Base-by-base conservation (phyloP, 257 asterid species). In the Gynochthodes officinalis region DNA sequence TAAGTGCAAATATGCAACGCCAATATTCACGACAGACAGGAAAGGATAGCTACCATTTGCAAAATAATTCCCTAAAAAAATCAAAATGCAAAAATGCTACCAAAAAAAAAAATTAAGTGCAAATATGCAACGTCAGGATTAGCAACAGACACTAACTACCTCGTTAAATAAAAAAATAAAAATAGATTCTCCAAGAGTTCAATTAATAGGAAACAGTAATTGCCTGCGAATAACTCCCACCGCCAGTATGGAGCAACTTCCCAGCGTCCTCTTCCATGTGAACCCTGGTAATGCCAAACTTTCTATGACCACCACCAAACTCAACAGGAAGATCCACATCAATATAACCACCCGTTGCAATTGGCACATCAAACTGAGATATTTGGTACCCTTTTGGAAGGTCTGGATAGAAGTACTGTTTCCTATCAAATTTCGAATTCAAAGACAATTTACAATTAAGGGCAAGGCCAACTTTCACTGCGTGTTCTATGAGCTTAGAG, bases 241-340 rank as follows among this genome's bases (percentile, higher is more conserved):
- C 83, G 55, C 86, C 96, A 0, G 97, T 88, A 78, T 94, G 98
- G 79, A 94, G 89, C 81, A 87, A 83, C 89, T 94, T 94, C 55
- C 98, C 99, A 75, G 98, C 99, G 86, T 94, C 98, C 80, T 94
- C 99, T 82, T 94, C 99, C 98, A 95, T 95, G 67, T 92, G 99
- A 82, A 95, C 98, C 81, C 98, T 81, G 65, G 99, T 95, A 64
- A 95, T 70, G 18, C 99, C 97, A 76, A 95, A 92, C 82, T 84
- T 83, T 75, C 93, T 89, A 74, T 95, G 99, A 49, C 99, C 99
- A 11, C 98, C 99, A 67, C 99, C 98, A 73, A 84, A 87, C 83
- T 95, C 99, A 71, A 95, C 78, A 1, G 99, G 96, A 80, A 95
- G 89, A 82, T 92, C 99, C 71, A 95, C 90, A 79, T 95, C 98